Evolutionary conservation across 1,284 basidiomycete species (phyloP), one percentile per base, ranked within the genome.

Genomic region (Marasmius oreades): DNA sequence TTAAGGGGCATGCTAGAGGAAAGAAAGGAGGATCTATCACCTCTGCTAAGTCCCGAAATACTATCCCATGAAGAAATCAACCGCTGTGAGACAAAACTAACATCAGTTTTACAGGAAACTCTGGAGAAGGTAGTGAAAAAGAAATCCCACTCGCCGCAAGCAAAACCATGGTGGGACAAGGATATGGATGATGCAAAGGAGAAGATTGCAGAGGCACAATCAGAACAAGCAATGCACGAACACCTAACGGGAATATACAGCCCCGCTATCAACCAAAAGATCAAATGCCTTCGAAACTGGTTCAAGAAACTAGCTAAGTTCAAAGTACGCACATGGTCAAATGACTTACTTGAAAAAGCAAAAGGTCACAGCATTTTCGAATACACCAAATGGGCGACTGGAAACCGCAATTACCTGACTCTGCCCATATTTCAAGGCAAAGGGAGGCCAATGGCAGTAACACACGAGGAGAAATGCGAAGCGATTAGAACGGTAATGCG

Each of bases 381-480:
- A 2, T 61, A 55, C 43, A 37, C 53, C 1, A 55, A 57, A 20
- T 64, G 62, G 62, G 59, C 59, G 1, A 52, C 55, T 23, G 62
- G 62, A 1, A 48, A 5, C 3, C 56, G 58, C 4, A 61, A 62
- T 55, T 64, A 62, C 53, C 61, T 61, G 0, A 59, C 55, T 2
- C 62, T 59, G 0, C 48, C 62, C 1, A 64, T 64, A 3, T n/a
- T n/a, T n/a, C 18, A 37, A 7, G 45, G 58, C 16, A 3, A 2
- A n/a, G 48, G 43, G 3, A 33, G 39, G n/a, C 0, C 55, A 10
- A 48, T 51, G 18, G 62, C 62, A 10, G 51, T 55, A 0, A 51
- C 59, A 0, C 60, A 63, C 24, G 12, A 57, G 11, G 66, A 70
- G 1, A 69, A 70, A 37, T 64, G 65, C 20, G 60, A 66, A 1